A percentile compares a stretch with the other conserved stretches of the same genome.
phyloP scores from a whole-genome alignment of 257 asterid species.

The Misopates orontium region DNA sequence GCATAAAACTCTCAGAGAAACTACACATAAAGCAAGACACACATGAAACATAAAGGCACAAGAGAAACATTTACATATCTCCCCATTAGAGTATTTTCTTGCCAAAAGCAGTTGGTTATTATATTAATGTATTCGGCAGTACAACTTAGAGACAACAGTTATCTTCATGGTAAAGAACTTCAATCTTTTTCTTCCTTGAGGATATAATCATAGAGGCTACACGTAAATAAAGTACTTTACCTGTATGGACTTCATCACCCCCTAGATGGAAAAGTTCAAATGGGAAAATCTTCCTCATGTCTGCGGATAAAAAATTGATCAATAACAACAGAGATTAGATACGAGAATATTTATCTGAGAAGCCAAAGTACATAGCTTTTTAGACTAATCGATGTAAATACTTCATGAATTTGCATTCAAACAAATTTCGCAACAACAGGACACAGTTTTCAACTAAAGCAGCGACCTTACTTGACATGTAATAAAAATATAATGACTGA shows the following conservation, averaged over 20 bases:
- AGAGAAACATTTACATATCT: neutral
- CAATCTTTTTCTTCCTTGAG: constrained; percentile 2
- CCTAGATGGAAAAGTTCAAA: constrained; percentile 91
- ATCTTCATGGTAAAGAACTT: neutral
- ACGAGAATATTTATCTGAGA: constrained; percentile 11
- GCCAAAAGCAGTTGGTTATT: neutral
- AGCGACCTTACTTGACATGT: constrained; percentile 8
- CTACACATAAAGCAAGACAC: neutral
- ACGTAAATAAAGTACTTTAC: constrained; percentile 34
- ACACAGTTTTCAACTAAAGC: constrained; percentile 4
- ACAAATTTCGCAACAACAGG: constrained; percentile 15
- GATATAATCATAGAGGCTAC: no score
- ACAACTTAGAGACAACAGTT: neutral
- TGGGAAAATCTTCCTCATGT: constrained; percentile 80
- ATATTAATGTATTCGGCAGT: neutral
- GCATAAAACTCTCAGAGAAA: neutral
- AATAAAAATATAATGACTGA: constrained; percentile 3
- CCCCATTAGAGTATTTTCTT: neutral
- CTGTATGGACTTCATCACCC: constrained; percentile 95
- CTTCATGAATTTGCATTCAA: constrained; percentile 6
- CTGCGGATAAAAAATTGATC: constrained; percentile 44
- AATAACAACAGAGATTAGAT: constrained; percentile 20
- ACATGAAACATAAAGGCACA: neutral
- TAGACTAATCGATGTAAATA: constrained; percentile 1
- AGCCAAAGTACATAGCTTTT: neutral